A percentile compares a stretch with the other conserved stretches of the same genome.
These are phyloP conservation scores for Tanacetum coccineum DNA, from an alignment of 129 eudicot species.

Conservation along the genomic window DNA sequence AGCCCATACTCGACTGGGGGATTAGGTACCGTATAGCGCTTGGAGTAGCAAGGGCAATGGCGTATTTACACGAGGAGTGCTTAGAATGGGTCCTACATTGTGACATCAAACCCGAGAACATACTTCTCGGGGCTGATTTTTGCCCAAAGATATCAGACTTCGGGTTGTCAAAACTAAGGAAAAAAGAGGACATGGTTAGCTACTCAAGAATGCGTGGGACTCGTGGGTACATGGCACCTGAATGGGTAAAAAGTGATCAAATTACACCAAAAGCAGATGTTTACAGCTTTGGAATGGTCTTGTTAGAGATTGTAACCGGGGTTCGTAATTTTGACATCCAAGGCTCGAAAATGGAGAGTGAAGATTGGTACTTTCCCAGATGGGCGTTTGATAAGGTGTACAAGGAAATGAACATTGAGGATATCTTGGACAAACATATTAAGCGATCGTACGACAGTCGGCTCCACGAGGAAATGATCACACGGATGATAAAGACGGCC, in stretches of 20 bases:
- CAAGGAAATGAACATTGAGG: slow-evolving; percentile 74
- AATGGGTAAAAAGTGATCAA: slow-evolving; percentile 68
- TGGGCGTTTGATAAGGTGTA: slow-evolving; percentile 90
- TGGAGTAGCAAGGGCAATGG: slow-evolving; percentile 91
- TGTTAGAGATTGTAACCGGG: slow-evolving; percentile 72
- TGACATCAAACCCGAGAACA: slow-evolving; percentile 96
- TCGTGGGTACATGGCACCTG: slow-evolving; percentile 93
- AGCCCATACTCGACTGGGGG: slow-evolving; percentile 76
- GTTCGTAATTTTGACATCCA: slow-evolving; percentile 56
- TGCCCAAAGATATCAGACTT: slow-evolving; percentile 94
- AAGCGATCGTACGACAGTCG: slow-evolving; percentile 56
- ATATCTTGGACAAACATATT: slow-evolving; percentile 61
- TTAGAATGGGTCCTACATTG: slow-evolving; percentile 96
- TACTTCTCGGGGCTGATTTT: slow-evolving; percentile 83
- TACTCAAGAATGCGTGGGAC: slow-evolving; percentile 80
- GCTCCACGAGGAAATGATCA: slow-evolving; percentile 56
- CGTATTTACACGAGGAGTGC: slow-evolving; percentile 89
- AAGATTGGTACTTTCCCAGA: slow-evolving; percentile 84
- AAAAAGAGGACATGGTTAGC: slow-evolving; percentile 71
- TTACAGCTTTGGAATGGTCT: slow-evolving; percentile 83
- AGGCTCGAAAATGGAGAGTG: slow-evolving; percentile 59
- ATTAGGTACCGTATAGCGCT: slow-evolving; percentile 82
- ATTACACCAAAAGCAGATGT: slow-evolving; percentile 87
- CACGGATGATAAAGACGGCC: slow-evolving; percentile 90
- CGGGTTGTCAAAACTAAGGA: slow-evolving; percentile 76